Conservation (phyloP, 768 basidiomycete species). For the Piloderma croceum region DNA sequence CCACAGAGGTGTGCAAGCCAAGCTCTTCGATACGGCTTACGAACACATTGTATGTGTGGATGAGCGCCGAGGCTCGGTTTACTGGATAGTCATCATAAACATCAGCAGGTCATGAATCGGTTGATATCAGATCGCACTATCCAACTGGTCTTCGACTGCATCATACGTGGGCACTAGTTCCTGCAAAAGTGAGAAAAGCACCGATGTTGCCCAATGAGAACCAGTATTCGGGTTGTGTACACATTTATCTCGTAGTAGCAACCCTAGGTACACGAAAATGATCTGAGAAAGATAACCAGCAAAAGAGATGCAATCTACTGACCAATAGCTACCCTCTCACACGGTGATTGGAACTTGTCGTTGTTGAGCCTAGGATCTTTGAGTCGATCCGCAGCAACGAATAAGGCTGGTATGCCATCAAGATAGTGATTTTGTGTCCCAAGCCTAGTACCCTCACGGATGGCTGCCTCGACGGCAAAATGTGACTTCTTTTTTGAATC, state of each 20-base stretch:
- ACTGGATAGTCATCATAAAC: no score
- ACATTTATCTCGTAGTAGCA: slow-evolving; percentile 58
- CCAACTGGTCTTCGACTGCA: slow-evolving; percentile 31
- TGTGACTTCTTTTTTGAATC: slow-evolving; percentile 61
- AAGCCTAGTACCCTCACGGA: slow-evolving; percentile 82
- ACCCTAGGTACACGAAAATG: slow-evolving; percentile 36
- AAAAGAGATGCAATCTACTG: slow-evolving; percentile 14
- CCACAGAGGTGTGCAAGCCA: slow-evolving; percentile 51
- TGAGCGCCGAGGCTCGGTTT: slow-evolving; percentile 39
- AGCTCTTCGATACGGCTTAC: slow-evolving; percentile 54
- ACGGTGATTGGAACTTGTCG: slow-evolving; percentile 31
- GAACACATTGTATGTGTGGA: slow-evolving; percentile 65
- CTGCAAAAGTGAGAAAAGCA: slow-evolving; percentile 71
- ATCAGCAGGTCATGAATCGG: no score
- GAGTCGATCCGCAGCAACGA: slow-evolving; percentile 46
- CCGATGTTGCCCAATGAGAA: slow-evolving; percentile 63
- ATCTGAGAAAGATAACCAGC: not conserved
- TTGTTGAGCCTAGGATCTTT: slow-evolving; percentile 29
- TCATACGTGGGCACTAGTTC: slow-evolving; percentile 59
- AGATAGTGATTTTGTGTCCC: slow-evolving; percentile 72
- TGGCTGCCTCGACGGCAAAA: slow-evolving; percentile 58
- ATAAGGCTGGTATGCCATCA: slow-evolving; percentile 69
- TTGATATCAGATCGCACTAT: slow-evolving; percentile 41
- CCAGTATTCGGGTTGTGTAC: slow-evolving; percentile 62
- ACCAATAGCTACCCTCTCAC: slow-evolving; percentile 60